These are phyloP conservation scores for Xylona heveae DNA, from an alignment of 495 filamentous ascomycete genomes.

Conservation along the genomic window DNA sequence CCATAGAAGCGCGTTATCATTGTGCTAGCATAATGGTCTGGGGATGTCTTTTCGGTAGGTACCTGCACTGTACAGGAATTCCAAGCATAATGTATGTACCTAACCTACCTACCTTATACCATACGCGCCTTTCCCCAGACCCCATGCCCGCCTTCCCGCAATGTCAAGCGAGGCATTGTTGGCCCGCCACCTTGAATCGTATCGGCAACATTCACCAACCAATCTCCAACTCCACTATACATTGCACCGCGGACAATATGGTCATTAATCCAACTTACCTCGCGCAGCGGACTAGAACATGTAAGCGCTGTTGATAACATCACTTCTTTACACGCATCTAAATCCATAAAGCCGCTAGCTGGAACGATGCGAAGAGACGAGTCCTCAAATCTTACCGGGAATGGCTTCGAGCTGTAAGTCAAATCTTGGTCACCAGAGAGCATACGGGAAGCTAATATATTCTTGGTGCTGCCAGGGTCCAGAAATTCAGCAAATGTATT, in stretches of 20 bases:
- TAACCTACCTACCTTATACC: too few relatives aligned
- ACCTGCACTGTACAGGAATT: too few relatives aligned
- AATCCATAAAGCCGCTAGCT: conserved; percentile 48
- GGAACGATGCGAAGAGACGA: conserved; percentile 60
- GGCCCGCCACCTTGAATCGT: too few relatives aligned
- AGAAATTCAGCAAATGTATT: conserved; percentile 92
- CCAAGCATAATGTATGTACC: too few relatives aligned
- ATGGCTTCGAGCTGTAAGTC: conserved; percentile 82
- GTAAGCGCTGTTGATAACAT: conserved; percentile 30
- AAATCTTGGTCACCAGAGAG: conserved; percentile 3
- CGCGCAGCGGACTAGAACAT: conserved; percentile 71
- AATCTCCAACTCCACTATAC: too few relatives aligned
- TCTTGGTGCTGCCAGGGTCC: too few relatives aligned
- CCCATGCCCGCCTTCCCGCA: too few relatives aligned
- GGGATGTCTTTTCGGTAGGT: too few relatives aligned
- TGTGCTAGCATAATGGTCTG: too few relatives aligned
- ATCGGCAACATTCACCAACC: background rate
- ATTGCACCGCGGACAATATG: conserved; percentile 21
- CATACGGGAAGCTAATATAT: conserved; percentile 4
- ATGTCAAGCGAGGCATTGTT: too few relatives aligned
- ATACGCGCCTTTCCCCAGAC: too few relatives aligned
- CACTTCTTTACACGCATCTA: conserved; percentile 5
- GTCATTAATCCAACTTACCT: conserved; percentile 86
- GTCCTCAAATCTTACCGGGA: conserved; percentile 74
- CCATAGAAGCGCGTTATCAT: too few relatives aligned